Conservation (phyloP, 2,329 filamentous ascomycete species). For the Colletotrichum paranaense region DNA sequence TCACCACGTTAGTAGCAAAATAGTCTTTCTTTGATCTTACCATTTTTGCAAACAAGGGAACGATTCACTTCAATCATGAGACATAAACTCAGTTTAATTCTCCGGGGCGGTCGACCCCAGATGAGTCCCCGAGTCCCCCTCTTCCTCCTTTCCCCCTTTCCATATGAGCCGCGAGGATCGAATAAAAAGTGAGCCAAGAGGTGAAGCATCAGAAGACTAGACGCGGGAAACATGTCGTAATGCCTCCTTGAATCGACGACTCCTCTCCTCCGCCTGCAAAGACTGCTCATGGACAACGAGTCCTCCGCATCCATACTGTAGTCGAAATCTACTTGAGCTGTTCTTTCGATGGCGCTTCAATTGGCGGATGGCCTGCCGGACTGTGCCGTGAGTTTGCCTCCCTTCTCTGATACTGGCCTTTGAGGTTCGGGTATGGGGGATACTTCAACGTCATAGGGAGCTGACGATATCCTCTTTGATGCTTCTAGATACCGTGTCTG, state of each 20-base stretch:
- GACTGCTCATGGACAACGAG: not conserved
- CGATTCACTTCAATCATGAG: not conserved
- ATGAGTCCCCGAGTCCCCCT: fast-evolving
- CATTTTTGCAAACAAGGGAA: not conserved
- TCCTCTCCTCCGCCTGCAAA: not conserved
- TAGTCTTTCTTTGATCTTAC: not conserved
- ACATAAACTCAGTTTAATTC: not conserved
- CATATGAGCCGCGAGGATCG: not conserved
- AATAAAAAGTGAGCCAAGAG: not conserved
- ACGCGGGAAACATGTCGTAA: not conserved
- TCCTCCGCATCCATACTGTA: too few species aligned
- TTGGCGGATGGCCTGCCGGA: conserved; percentile 13
- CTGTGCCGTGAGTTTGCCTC: conserved; percentile 15
- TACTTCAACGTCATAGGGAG: too few species aligned
- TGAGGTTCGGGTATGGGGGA: not conserved
- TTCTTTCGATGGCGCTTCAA: conserved; percentile 2
- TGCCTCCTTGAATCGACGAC: not conserved
- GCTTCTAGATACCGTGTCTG: conserved; percentile 6
- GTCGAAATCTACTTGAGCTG: not conserved
- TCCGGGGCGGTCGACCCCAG: too few species aligned
- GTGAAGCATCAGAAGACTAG: not conserved
- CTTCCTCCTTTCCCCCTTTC: too few species aligned
- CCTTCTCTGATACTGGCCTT: not conserved
- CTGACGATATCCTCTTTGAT: not conserved
- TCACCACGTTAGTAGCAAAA: not conserved